Evolutionary conservation across 2,329 filamentous ascomycete genomes (phyloP).

Genomic region (Pseudocercospora pini-densiflorae): DNA sequence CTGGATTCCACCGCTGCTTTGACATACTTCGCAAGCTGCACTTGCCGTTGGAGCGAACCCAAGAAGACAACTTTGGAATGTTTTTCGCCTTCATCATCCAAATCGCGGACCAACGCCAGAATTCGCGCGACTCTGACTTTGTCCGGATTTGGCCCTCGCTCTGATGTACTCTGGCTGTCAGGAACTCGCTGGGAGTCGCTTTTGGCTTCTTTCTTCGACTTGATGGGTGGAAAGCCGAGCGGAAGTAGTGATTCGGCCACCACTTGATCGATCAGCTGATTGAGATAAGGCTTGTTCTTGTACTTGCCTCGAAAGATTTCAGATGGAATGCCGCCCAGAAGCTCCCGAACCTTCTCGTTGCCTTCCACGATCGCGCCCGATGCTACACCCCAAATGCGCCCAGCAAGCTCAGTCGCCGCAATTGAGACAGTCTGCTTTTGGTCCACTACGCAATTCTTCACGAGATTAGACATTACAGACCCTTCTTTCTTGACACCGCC

Average conservation of each 20-base stretch:
- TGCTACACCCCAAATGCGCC: conserved; percentile 91
- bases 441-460: conserved; percentile 81
- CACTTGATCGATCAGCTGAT: conserved; percentile 80
- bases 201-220: conserved; percentile 52
- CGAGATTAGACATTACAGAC: conserved; percentile 79
- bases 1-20: conserved; percentile 80
- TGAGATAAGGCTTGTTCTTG: conserved; percentile 85
- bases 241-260: conserved; percentile 89
- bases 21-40: conserved; percentile 73
- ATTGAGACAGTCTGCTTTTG: conserved; percentile 79
- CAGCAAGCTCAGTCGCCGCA: conserved; percentile 83
- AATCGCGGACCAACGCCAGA: conserved; percentile 75
- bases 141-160: conserved; percentile 60
- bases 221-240: conserved; percentile 78
- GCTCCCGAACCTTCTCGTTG: conserved; percentile 72
- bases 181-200: conserved; percentile 65
- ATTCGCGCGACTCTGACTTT: conserved; percentile 83
- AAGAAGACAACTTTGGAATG: conserved; percentile 84
- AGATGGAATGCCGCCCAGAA: conserved; percentile 82
- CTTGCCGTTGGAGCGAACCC: conserved; percentile 78
- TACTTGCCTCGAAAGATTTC: conserved; percentile 88
- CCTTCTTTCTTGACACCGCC: conserved; percentile 76
- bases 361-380: conserved; percentile 83
- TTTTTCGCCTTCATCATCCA: conserved; percentile 63
- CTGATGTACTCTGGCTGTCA: conserved; percentile 55